Conservation (phyloP, 2,329 filamentous ascomycete genomes). For the Leptographium flavum region DNA sequence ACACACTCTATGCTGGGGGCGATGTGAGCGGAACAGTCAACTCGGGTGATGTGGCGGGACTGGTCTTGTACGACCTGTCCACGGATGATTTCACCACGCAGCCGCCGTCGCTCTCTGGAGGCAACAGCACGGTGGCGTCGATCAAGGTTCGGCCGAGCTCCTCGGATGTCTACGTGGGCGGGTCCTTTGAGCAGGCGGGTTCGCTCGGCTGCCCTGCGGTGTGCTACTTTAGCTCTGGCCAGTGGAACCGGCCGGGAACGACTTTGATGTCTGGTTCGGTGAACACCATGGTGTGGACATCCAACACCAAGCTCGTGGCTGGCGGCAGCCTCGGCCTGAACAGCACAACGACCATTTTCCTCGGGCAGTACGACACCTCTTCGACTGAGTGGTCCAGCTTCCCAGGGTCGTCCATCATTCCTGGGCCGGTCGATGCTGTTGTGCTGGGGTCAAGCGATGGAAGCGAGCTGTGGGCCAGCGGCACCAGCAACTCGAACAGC, state of each 20-base stretch:
- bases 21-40: constrained; percentile 57
- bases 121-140: constrained; percentile 56
- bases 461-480: constrained; percentile 69
- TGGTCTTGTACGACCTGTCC: constrained; percentile 67
- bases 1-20: constrained; percentile 71
- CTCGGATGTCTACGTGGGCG: constrained; percentile 70
- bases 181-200: constrained; percentile 71
- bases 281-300: constrained; percentile 61
- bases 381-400: constrained; percentile 52
- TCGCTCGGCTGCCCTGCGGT: constrained; percentile 69
- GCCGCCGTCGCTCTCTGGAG: constrained; percentile 60
- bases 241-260: constrained; percentile 70
- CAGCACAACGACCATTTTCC: constrained; percentile 42
- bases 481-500: constrained; percentile 46
- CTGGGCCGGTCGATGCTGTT: constrained; percentile 67
- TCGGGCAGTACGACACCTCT: constrained; percentile 61
- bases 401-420: constrained; percentile 48
- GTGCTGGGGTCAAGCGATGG: constrained; percentile 58
- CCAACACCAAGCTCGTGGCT: constrained; percentile 55
- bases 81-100: constrained; percentile 52
- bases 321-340: constrained; percentile 63
- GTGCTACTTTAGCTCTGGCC: constrained; percentile 63
- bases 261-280: constrained; percentile 56
- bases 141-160: constrained; percentile 60
- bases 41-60: constrained; percentile 49